Evolutionary conservation across 2,329 filamentous ascomycete species (phyloP).

Genomic region (Sporothrix variecibatus): DNA sequence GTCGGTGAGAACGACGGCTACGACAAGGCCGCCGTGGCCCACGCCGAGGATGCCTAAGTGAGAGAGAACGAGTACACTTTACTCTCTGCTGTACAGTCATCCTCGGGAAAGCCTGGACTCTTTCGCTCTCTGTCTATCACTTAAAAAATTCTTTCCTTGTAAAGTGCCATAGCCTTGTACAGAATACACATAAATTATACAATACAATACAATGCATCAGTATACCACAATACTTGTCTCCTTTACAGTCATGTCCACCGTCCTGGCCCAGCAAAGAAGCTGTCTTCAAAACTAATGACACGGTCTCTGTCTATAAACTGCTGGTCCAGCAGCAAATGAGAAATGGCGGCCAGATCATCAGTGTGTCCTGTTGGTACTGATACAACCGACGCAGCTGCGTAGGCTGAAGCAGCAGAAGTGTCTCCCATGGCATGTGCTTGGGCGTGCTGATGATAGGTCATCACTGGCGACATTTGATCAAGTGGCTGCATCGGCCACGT

Average conservation of each 20-base stretch:
- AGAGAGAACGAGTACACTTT: neutral
- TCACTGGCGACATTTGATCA: neutral
- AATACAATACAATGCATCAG: neutral
- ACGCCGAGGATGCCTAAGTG: neutral
- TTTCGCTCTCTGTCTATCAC: neutral
- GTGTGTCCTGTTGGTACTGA: neutral
- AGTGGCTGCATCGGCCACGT: constrained; percentile 21
- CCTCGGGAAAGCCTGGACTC: neutral
- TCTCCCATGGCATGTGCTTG: constrained; percentile 4
- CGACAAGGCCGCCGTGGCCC: neutral
- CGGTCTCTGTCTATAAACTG: constrained; percentile 34
- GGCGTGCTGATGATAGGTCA: constrained; percentile 6
- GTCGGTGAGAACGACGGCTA: constrained; percentile 12
- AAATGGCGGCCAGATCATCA: constrained; percentile 37
- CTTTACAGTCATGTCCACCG: constrained; percentile 10
- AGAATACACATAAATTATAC: neutral
- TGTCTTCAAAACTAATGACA: constrained; percentile 34
- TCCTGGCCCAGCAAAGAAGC: constrained; percentile 20
- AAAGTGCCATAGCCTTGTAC: neutral
- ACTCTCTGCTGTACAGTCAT: neutral
- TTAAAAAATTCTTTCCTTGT: neutral
- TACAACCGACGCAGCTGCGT: constrained; percentile 15
- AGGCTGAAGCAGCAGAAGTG: neutral
- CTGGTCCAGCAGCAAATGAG: constrained; percentile 33
- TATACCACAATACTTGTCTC: neutral